A percentile compares a stretch with the other conserved stretches of the same genome.
Evolutionary conservation across 2,329 filamentous ascomycete genomes (phyloP).

Genomic region (Colletotrichum euphorbiae): DNA sequence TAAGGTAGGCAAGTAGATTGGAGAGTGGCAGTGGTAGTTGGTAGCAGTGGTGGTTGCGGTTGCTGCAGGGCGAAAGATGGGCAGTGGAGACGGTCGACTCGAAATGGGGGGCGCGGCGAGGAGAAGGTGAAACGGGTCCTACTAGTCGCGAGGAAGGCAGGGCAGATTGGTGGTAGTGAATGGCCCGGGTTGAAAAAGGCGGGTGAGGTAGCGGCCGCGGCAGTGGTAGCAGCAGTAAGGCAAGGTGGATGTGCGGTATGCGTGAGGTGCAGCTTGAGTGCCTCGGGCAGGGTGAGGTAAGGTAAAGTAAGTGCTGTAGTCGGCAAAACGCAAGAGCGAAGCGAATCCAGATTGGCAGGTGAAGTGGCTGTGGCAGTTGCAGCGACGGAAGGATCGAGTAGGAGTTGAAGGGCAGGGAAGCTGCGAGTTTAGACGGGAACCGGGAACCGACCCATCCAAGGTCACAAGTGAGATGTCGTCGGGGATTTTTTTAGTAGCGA

Average conservation of each 20-base stretch:
- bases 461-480: conserved; percentile 38
- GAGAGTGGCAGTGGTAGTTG: conserved; percentile 35
- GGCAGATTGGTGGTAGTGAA: background rate
- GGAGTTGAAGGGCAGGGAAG: background rate
- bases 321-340: too few relatives aligned
- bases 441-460: conserved; percentile 29
- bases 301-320: background rate
- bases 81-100: conserved; percentile 34
- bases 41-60: conserved; percentile 36
- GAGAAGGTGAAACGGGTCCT: conserved; percentile 28
- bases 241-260: too few relatives aligned
- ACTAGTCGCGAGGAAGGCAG: conserved; percentile 15
- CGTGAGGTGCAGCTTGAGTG: too few relatives aligned
- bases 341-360: background rate
- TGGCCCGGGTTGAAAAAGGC: background rate
- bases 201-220: conserved; percentile 5
- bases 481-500: conserved; percentile 35
- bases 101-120: conserved; percentile 35
- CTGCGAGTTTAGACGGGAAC: background rate
- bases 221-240: background rate
- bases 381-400: background rate
- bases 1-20: conserved; percentile 35
- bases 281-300: background rate
- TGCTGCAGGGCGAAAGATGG: conserved; percentile 40
- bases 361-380: background rate